These are phyloP conservation scores for Colletotrichum zoysiae DNA, from an alignment of 2,329 filamentous ascomycete species.

Conservation along the genomic window DNA sequence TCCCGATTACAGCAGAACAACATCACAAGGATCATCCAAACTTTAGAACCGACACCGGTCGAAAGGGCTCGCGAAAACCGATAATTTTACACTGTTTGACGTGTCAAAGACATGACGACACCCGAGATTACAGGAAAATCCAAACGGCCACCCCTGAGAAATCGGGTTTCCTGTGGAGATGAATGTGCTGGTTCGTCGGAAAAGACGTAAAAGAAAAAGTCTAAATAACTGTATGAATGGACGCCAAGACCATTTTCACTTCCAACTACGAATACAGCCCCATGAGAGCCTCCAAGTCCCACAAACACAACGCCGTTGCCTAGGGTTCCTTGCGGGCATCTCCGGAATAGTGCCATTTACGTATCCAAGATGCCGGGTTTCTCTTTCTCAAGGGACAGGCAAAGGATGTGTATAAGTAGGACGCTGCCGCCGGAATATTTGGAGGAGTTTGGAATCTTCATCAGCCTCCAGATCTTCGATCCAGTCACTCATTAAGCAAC, in stretches of 20 bases:
- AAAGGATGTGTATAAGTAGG: slow-evolving; percentile 27
- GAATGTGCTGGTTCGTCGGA: neutral
- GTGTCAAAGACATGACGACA: slow-evolving; percentile 18
- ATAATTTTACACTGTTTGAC: slow-evolving; percentile 7
- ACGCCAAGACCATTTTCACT: neutral
- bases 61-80: slow-evolving; percentile 14
- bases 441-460: neutral
- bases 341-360: neutral
- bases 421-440: neutral
- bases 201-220: neutral
- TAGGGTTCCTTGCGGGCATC: neutral
- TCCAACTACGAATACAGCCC: slow-evolving; percentile 10
- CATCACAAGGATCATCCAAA: slow-evolving; percentile 12
- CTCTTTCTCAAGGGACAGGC: neutral
- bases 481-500: slow-evolving; percentile 5
- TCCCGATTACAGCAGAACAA: neutral
- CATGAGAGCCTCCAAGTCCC: slow-evolving; percentile 9
- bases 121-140: slow-evolving; percentile 9
- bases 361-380: neutral
- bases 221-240: too few relatives aligned
- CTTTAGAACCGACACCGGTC: slow-evolving; percentile 16
- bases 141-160: neutral
- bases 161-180: too few relatives aligned
- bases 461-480: slow-evolving; percentile 26
- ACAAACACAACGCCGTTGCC: neutral